Base-by-base conservation (phyloP, 2,329 filamentous ascomycete genomes). In the Periconia macrospinosa region DNA sequence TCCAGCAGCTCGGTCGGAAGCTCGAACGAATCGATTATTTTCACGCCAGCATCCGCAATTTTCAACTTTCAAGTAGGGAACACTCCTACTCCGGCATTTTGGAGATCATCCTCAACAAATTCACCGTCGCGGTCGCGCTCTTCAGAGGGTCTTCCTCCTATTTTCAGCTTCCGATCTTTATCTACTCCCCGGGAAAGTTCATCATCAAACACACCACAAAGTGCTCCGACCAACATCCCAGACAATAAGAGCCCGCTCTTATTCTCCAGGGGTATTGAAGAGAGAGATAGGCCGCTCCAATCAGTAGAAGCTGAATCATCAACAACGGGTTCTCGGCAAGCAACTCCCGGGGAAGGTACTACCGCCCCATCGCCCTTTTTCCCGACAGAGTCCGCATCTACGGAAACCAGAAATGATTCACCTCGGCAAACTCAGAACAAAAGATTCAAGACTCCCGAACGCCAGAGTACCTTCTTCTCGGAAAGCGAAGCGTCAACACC, bases 251-350 rank as follows among this genome's bases (percentile, higher is more conserved):
- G 15, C 33, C 11, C 15, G 5, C 15, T 6, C 11, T 13, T 37
- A 14, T 6, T n/a, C 15, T 37, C 15, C 19, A 7, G 42, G 7
- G 6, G 3, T 27, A 11, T 18, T 51, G 23, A 13, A 35, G 48
- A 60, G 41, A 53, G 41, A 42, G 55, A 60, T 35, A 48, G 10
- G 20, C 57, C 57, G 41, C 42, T 57, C 27, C 57, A 53, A 15
- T 57, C 55, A 2, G 50, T 60, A 20, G 57, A 60, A 49, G 44
- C 20, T 45, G 49, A 50, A n/a, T 10, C 13, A 30, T 45, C 47
- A 6, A 43, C 41, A 8, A 27, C 23, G 8, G 23, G 23, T 27
- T 27, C 23, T 27, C 23, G 23, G 23, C 23, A 27, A 27, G 5
- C 23, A 27, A 27, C 23, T 27, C 23, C 23, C 23, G 23, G 23